Conservation (phyloP, 805 yeast species). For the Debaryomyces hansenii region DNA sequence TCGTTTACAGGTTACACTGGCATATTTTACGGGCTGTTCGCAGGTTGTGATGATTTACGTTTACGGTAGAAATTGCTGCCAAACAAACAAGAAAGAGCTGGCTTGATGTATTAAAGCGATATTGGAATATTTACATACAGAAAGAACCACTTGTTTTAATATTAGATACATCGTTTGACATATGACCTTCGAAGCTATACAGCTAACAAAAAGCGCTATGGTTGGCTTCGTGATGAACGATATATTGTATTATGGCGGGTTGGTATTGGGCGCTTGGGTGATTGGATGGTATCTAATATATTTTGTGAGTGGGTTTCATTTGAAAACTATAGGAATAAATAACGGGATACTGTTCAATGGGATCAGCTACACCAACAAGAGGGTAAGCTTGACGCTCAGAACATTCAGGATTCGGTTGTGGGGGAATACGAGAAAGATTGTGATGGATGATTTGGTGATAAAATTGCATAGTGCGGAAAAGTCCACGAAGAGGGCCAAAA, state of each 20-base stretch:
- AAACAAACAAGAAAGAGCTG: no score
- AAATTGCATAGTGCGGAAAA: neutral
- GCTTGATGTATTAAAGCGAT: no score
- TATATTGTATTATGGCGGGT: neutral
- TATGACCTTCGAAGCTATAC: no score
- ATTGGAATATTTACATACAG: no score
- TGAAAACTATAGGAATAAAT: constrained; percentile 31
- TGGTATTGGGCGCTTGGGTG: constrained; percentile 20
- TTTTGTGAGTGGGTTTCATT: constrained; percentile 30
- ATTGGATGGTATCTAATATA: constrained; percentile 32
- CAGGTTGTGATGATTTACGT: no score
- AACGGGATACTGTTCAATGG: constrained; percentile 40
- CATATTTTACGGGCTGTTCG: no score
- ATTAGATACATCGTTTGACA: no score
- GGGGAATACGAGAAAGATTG: constrained; percentile 36
- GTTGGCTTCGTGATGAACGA: neutral
- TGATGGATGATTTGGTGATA: constrained; percentile 26
- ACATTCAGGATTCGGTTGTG: constrained; percentile 35
- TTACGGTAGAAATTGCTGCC: no score
- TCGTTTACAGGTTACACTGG: no score
- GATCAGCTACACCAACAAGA: constrained; percentile 16
- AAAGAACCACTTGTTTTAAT: no score
- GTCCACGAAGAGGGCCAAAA: neutral
- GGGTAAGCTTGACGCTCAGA: constrained; percentile 14
- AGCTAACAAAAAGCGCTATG: neutral